Evolutionary conservation across 2,329 filamentous ascomycete species (phyloP).

Genomic region (Metarhizium sp.): DNA sequence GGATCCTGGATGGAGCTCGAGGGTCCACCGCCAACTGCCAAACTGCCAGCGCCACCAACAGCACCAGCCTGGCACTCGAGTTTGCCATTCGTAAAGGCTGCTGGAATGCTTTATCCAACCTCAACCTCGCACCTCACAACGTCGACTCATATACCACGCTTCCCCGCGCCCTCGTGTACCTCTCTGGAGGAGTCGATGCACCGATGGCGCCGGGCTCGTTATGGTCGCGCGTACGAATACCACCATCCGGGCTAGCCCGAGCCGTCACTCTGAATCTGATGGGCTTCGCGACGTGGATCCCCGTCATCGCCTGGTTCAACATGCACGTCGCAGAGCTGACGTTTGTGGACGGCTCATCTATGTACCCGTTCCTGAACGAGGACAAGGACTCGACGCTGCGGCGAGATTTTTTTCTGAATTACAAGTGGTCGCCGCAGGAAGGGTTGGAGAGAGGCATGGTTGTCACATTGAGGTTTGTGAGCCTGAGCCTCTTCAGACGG

Average conservation of each 20-base stretch:
- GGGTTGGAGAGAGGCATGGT: constrained; percentile 63
- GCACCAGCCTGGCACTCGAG: no score
- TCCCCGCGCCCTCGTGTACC: neutral
- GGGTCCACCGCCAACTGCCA: no score
- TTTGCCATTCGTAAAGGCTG: no score
- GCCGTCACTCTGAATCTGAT: constrained; percentile 37
- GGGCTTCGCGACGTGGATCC: constrained; percentile 51
- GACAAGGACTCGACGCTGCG: constrained; percentile 47
- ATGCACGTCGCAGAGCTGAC: constrained; percentile 49
- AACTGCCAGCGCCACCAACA: no score
- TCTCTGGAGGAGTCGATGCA: neutral
- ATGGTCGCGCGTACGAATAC: constrained; percentile 24
- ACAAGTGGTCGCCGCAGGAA: constrained; percentile 48
- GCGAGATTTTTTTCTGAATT: constrained; percentile 48
- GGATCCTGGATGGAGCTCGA: no score
- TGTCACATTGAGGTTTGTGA: constrained; percentile 53
- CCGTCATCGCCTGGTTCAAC: constrained; percentile 52
- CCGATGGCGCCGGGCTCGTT: constrained; percentile 8
- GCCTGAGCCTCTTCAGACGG: neutral
- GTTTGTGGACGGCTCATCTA: constrained; percentile 53
- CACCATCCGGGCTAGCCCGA: constrained; percentile 14
- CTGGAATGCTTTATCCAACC: no score
- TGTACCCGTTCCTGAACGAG: constrained; percentile 70
- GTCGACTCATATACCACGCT: neutral
- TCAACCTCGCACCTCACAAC: no score